Conservation (phyloP, 768 basidiomycete genomes). For the Suillus placidus region DNA sequence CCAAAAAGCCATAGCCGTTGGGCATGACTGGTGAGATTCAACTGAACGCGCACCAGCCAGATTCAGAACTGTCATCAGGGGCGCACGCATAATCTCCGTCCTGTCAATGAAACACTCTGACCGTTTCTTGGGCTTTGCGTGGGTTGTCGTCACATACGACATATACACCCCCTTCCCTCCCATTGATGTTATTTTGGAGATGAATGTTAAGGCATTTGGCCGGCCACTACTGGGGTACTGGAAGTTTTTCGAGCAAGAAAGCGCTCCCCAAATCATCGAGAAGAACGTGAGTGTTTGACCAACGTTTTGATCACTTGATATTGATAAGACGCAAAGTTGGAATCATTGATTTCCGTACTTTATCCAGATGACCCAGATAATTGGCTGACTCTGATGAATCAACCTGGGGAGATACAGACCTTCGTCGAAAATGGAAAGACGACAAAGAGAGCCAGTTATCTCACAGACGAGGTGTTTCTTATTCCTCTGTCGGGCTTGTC, state of each 20-base stretch:
- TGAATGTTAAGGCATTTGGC: constrained; percentile 32
- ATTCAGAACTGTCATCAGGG: constrained; percentile 32
- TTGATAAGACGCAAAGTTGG: constrained; percentile 29
- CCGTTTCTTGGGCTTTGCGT: constrained; percentile 44
- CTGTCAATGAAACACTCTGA: constrained; percentile 41
- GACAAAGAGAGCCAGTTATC: constrained; percentile 31
- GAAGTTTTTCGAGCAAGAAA: constrained; percentile 37
- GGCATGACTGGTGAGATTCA: constrained; percentile 42
- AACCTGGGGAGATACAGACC: constrained; percentile 37
- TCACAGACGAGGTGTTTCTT: constrained; percentile 32
- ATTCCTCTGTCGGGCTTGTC: too few relatives aligned
- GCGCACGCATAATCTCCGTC: constrained; percentile 35
- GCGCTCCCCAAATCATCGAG: constrained; percentile 36
- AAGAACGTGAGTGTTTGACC: constrained; percentile 31
- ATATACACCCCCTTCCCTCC: constrained; percentile 31
- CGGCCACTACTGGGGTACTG: constrained; percentile 47
- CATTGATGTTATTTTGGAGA: constrained; percentile 28
- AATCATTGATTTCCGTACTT: constrained; percentile 40
- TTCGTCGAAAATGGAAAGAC: constrained; percentile 29
- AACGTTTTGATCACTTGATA: background rate
- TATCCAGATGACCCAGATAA: constrained; percentile 37
- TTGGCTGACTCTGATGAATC: constrained; percentile 40
- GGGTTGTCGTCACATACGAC: constrained; percentile 38
- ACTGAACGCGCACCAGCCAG: background rate
- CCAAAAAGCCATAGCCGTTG: constrained; percentile 36